Base-by-base conservation (phyloP, 2,329 filamentous ascomycete genomes). In the Lachnellula willkommii region DNA sequence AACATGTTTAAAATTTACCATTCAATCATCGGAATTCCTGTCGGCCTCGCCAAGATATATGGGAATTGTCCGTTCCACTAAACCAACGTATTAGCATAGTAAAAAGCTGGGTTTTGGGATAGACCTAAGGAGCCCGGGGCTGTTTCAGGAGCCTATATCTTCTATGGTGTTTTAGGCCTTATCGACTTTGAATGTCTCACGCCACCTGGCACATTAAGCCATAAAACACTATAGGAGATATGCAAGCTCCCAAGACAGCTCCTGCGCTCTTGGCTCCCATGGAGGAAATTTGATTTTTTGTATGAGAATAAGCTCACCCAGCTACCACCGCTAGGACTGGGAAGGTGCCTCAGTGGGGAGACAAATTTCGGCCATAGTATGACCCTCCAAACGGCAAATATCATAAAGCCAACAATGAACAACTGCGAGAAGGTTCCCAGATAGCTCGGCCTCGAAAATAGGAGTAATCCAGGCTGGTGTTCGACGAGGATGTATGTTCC, bases 301-400 rank as follows among this genome's bases (percentile, higher is more conserved):
- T 20, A 20, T 20, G 20, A 20, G 20, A 20, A 20, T 20, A 20
- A 20, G 20, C 20, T 20, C 69, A 0, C 81, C 84, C 74, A 75
- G 54, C 69, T 71, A 47, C 72, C 70, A 8, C 63, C 67, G 69
- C 73, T 65, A 5, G 81, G 79, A 12, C 73, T 70, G 4, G 83
- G 83, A 35, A 88, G 66, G 63, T 82, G 71, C 57, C 80, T 76
- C 47, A 87, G 63, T 2, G 82, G 82, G 40, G 77, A 83, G 57
- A 87, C 72, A 57, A 76, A 80, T 36, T 74, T 70, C 3, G 83
- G 84, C 63, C 83, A 86, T 45, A 87, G 63, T 9, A 84, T 50
- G 0, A 80, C 65, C 5, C 54, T 66, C 69, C 73, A 82, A 26
- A 70, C 61, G 3, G 63, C 63, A 60, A 70, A 73, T 1, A 65